Evolutionary conservation across 2,329 filamentous ascomycete genomes (phyloP).

Genomic region (Akanthomyces uredinophilus): DNA sequence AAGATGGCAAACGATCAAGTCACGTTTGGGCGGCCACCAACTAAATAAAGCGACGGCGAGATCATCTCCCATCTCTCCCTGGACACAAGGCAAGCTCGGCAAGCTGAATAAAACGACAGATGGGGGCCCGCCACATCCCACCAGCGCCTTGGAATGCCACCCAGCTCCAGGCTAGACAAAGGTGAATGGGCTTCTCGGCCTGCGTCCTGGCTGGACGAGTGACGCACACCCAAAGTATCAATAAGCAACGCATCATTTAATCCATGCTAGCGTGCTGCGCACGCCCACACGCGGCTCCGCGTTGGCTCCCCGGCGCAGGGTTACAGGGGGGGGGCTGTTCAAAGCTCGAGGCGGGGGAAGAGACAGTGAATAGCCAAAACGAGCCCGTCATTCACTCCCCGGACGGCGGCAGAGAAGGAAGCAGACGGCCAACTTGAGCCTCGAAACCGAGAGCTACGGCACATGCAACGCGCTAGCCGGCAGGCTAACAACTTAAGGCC

Average conservation of each 20-base stretch:
- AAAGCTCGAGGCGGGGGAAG: background rate
- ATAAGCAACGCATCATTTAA: constrained; percentile 3
- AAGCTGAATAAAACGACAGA: background rate
- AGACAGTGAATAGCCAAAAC: background rate
- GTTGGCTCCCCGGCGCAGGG: constrained; percentile 2
- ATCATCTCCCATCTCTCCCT: background rate
- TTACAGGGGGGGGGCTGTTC: background rate
- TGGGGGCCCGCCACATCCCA: background rate
- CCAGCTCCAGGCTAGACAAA: background rate
- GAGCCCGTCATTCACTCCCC: no score
- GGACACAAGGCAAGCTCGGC: background rate
- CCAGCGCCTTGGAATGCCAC: background rate
- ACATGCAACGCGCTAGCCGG: background rate
- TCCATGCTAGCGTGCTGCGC: constrained; percentile 1
- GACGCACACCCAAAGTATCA: background rate
- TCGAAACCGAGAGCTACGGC: background rate
- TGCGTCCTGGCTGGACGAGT: background rate
- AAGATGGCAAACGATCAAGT: background rate
- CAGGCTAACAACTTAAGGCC: background rate
- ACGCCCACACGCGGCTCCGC: constrained; percentile 9
- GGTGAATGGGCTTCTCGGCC: background rate
- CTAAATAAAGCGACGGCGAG: background rate
- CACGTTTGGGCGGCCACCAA: background rate
- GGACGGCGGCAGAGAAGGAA: background rate
- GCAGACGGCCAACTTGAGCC: background rate